Evolutionary conservation across 805 yeast species (phyloP).

Genomic region (Metschnikowia peoriensis): DNA sequence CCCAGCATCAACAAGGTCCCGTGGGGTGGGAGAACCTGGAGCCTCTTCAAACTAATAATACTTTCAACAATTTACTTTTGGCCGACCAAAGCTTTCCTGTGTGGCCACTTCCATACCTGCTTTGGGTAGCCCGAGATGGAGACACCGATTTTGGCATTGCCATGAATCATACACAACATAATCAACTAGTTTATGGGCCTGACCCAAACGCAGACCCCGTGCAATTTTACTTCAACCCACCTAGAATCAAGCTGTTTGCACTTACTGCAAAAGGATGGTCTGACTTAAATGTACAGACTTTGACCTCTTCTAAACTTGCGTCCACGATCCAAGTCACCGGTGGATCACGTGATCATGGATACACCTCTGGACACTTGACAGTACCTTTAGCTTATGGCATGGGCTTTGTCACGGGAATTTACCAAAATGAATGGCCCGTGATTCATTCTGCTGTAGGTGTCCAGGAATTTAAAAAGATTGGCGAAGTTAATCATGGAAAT

Average conservation of each 20-base stretch:
- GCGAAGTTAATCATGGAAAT: conserved; percentile 24
- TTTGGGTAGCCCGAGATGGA: conserved; percentile 58
- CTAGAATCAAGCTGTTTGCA: conserved; percentile 59
- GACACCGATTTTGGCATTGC: conserved; percentile 60
- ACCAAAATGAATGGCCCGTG: conserved; percentile 22
- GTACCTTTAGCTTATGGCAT: conserved; percentile 75
- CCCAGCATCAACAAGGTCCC: conserved; percentile 35
- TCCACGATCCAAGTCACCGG: conserved; percentile 25
- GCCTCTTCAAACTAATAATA: conserved; percentile 74
- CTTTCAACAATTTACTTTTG: conserved; percentile 69
- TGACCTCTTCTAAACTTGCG: conserved; percentile 31
- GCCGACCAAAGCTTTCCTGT: conserved; percentile 65
- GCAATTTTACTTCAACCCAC: conserved; percentile 67
- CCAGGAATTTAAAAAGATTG: conserved; percentile 41
- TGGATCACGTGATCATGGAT: background rate
- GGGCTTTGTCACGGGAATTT: conserved; percentile 72
- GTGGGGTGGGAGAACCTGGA: conserved; percentile 26
- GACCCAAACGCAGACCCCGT: conserved; percentile 52
- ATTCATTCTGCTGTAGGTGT: conserved; percentile 67
- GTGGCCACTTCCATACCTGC: conserved; percentile 81
- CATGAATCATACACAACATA: conserved; percentile 56
- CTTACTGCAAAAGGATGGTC: conserved; percentile 31
- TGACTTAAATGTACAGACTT: conserved; percentile 21
- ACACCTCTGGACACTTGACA: conserved; percentile 37
- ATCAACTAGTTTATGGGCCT: conserved; percentile 69